Conservation (phyloP, 371 early-diverging fungal species). For the Cokeromyces recurvatus region DNA sequence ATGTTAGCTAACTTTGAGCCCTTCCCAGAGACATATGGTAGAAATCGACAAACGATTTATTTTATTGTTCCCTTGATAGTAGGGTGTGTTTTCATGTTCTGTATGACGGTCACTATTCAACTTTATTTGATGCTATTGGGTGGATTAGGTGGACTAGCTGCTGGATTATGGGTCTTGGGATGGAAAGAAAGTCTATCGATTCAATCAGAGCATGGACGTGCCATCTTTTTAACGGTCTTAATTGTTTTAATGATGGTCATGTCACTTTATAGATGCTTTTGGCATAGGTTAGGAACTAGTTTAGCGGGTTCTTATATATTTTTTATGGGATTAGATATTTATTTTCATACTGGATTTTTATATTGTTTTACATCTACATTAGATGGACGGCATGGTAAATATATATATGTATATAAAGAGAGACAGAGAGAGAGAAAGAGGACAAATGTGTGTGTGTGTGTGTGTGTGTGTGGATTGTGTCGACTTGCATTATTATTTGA, state of each 20-base stretch:
- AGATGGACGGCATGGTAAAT: constrained; percentile 26
- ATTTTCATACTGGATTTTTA: constrained; percentile 67
- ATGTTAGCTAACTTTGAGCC: constrained; percentile 53
- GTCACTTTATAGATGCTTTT: constrained; percentile 47
- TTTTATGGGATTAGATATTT: constrained; percentile 74
- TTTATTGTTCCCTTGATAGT: constrained; percentile 51
- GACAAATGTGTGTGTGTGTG: neutral
- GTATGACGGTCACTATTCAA: constrained; percentile 33
- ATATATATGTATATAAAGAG: neutral
- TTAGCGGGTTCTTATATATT: constrained; percentile 67
- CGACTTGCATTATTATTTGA: neutral
- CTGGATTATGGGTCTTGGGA: constrained; percentile 59
- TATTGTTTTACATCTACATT: constrained; percentile 28
- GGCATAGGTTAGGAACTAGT: constrained; percentile 61
- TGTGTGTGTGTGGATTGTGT: neutral
- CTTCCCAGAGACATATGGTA: constrained; percentile 23
- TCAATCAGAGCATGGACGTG: constrained; percentile 49
- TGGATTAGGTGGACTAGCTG: constrained; percentile 58
- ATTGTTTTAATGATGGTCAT: constrained; percentile 49
- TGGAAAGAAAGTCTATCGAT: constrained; percentile 55
- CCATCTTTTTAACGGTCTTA: constrained; percentile 59
- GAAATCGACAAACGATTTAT: constrained; percentile 33
- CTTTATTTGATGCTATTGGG: constrained; percentile 47
- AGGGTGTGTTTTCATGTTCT: constrained; percentile 4
- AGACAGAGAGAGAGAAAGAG: neutral